These are phyloP conservation scores for Murraya paniculata DNA, from an alignment of 345 rosid species.

Conservation along the genomic window DNA sequence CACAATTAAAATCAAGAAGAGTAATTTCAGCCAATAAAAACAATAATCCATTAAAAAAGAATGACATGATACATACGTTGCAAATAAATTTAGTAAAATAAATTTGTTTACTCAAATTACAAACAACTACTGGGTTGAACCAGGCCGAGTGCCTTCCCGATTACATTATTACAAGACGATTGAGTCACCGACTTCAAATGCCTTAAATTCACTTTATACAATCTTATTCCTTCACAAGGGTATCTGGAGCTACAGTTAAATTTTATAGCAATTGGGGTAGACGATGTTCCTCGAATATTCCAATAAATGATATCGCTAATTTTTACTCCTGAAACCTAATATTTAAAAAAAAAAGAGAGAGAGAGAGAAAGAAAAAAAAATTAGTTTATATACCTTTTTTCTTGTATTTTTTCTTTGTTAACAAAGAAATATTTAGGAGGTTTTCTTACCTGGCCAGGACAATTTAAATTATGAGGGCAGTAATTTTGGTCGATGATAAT, in stretches of 20 bases:
- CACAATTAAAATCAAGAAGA: no score
- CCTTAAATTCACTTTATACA: conserved; percentile 29
- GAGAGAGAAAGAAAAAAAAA: no score
- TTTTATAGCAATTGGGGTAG: conserved; percentile 35
- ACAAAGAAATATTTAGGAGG: not conserved
- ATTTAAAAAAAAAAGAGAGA: no score
- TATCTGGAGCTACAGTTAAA: conserved; percentile 36
- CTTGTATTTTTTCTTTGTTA: not conserved
- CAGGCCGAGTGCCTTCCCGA: conserved; percentile 21
- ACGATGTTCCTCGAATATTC: conserved; percentile 42
- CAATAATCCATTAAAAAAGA: no score
- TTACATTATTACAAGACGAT: conserved; percentile 35
- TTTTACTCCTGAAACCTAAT: conserved; percentile 33
- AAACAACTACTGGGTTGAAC: conserved; percentile 35
- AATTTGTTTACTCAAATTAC: not conserved
- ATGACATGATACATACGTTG: not conserved
- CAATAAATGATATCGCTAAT: conserved; percentile 32
- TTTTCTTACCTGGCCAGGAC: conserved; percentile 30
- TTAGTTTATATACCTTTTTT: not conserved
- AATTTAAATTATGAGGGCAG: conserved; percentile 46
- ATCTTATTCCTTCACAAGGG: conserved; percentile 34
- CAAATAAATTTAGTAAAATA: not conserved
- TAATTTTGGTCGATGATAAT: conserved; percentile 61
- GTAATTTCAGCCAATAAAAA: no score
- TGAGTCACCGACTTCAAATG: conserved; percentile 23